Conservation (phyloP, 805 yeast genomes). For the Wickerhamomyces queroliae region DNA sequence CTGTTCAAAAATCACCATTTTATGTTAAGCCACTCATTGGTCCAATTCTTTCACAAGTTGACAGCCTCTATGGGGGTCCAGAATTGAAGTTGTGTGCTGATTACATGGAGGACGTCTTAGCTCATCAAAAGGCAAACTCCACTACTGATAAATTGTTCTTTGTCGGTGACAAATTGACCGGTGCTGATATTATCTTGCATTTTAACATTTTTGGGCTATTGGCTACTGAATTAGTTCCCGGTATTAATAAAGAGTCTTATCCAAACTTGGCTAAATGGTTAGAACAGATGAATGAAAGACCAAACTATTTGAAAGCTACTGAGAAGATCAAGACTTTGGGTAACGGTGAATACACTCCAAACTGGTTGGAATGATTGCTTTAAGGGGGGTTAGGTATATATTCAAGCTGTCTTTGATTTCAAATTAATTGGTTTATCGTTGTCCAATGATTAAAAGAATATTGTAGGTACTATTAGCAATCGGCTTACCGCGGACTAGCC, state of each 20-base stretch:
- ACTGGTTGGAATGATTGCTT: no score
- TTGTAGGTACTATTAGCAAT: no score
- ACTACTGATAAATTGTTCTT: not conserved
- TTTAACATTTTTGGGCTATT: constrained; percentile 28
- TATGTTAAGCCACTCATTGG: constrained; percentile 40
- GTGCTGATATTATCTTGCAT: constrained; percentile 37
- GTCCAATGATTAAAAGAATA: no score
- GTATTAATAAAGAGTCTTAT: constrained; percentile 11
- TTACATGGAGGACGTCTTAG: not conserved
- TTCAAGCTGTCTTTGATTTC: no score
- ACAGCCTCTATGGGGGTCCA: constrained; percentile 39
- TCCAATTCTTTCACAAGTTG: constrained; percentile 38
- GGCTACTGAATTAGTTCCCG: constrained; percentile 15
- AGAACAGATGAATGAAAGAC: constrained; percentile 16
- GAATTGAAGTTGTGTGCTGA: constrained; percentile 18
- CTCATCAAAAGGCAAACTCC: constrained; percentile 18
- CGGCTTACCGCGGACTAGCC: no score
- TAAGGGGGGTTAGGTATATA: no score
- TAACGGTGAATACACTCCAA: not conserved
- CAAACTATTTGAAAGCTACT: constrained; percentile 11
- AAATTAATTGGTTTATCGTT: no score
- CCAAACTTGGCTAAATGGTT: constrained; percentile 24
- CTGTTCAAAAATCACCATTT: constrained; percentile 38
- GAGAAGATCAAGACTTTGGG: not conserved
- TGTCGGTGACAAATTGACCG: constrained; percentile 34